Base-by-base conservation (phyloP, 352 stramenopile species). In the Globisporangium parvum region DNA sequence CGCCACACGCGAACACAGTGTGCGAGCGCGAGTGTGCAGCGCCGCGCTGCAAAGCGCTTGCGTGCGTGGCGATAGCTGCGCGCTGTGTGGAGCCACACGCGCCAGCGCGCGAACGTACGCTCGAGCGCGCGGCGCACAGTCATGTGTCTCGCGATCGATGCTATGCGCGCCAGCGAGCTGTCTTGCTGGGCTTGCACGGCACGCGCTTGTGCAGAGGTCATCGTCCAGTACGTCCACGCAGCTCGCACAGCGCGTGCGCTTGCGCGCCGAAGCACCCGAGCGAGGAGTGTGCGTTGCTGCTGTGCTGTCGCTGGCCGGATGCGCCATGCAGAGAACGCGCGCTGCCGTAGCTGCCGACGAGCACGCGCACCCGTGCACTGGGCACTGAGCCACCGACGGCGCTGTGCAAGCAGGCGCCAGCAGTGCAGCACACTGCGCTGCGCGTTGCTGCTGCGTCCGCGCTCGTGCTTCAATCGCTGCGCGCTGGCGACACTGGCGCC, bases 321-420 rank as follows among this genome's bases (percentile, higher is more conserved):
- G 17, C 48, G 48, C 48, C 48, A 53, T 3, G 9, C 6, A 18
- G 12, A 20, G 2, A 53, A 18, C 31, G 40, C 10, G 3, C 14
- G n/a, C 0, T 18, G 48, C 3, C 26, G 48, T 5, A 12, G 5
- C 6, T 53, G 48, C 2, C 31, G 10, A 11, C 9, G 39, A 21
- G 3, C 14, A 12, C 39, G 18, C 12, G 2, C 14, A 9, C 39
- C 15, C 10, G 14, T n/a, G 39, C 39, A 45, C 10, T n/a, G 6
- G 6, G 18, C 2, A 8, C 15, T 6, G 14, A 20, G 15, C 39
- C 14, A 21, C 14, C 10, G 39, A 20, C 39, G 18, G 11, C 26
- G 40, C 47, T 51, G 11, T 8, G 10, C 9, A 4, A 52, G 33
- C 20, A 51, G 26, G 20, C 47, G 53, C 51, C 51, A 63, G 41